Conservation (phyloP, 192 early-diverging fungal genomes). For the Ambispora gerdemannii region DNA sequence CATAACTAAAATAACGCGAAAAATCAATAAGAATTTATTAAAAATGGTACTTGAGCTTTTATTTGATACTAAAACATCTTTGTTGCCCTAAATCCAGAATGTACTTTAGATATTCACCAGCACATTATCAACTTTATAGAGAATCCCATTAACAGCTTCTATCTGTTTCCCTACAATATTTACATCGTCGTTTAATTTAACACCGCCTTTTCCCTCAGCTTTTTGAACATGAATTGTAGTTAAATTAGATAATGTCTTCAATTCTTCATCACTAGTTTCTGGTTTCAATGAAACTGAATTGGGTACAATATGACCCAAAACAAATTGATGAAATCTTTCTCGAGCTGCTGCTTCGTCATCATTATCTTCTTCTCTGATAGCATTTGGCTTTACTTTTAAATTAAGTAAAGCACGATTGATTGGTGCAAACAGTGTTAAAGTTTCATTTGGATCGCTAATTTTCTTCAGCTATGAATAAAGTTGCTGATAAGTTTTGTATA, state of each 20-base stretch:
- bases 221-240: neutral
- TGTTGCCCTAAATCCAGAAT: too few relatives aligned
- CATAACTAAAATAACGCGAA: too few relatives aligned
- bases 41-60: too few relatives aligned
- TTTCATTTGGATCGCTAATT: neutral
- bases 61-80: too few relatives aligned
- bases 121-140: slow-evolving; percentile 24
- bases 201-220: neutral
- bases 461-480: neutral
- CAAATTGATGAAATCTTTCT: slow-evolving; percentile 17
- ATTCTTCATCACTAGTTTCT: neutral
- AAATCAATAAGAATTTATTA: too few relatives aligned
- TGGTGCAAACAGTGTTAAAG: slow-evolving; percentile 6
- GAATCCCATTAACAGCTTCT: slow-evolving; percentile 6
- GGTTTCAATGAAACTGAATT: neutral
- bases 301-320: slow-evolving; percentile 10
- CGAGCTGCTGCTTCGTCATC: slow-evolving; percentile 1
- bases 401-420: slow-evolving; percentile 10
- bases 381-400: neutral
- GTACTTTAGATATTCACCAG: too few relatives aligned
- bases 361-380: neutral
- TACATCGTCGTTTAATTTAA: slow-evolving; percentile 14
- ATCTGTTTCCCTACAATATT: neutral
- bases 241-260: neutral
- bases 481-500: neutral